Conservation (phyloP, 2,329 filamentous ascomycete genomes). For the Magnaporthiopsis poae region DNA sequence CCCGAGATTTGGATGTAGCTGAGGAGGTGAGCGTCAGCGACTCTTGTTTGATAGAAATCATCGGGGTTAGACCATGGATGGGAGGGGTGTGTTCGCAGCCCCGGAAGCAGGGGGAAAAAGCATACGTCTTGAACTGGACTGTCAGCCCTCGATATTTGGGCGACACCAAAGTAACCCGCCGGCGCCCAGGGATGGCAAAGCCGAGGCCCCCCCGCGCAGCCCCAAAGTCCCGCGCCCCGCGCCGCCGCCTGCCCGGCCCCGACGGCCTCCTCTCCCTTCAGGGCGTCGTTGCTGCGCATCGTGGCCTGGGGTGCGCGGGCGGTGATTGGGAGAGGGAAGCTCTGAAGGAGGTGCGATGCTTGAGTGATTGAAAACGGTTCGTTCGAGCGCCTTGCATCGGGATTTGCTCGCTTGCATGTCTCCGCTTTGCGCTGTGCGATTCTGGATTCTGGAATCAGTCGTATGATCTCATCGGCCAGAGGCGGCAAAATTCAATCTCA, state of each 20-base stretch:
- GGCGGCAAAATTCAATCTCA: background rate
- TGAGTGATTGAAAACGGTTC: background rate
- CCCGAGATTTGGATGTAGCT: constrained; percentile 79
- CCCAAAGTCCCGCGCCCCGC: constrained; percentile 54
- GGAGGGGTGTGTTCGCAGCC: too few species aligned
- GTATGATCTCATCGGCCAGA: background rate
- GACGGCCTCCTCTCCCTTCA: constrained; percentile 57
- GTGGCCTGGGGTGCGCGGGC: constrained; percentile 24
- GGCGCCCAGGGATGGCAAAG: constrained; percentile 50
- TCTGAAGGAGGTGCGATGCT: background rate
- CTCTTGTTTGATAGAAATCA: too few species aligned
- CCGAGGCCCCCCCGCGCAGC: constrained; percentile 65
- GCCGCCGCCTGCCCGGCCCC: constrained; percentile 63
- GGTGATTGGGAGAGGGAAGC: background rate
- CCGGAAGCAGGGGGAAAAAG: too few species aligned
- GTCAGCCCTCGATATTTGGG: constrained; percentile 65
- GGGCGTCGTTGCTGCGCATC: constrained; percentile 38
- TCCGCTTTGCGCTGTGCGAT: background rate
- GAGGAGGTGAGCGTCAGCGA: constrained; percentile 3
- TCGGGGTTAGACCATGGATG: too few species aligned
- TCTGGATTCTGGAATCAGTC: background rate
- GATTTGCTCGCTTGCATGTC: constrained; percentile 5
- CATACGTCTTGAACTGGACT: constrained; percentile 68
- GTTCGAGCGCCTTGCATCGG: constrained; percentile 3
- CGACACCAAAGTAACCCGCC: constrained; percentile 54